These are phyloP conservation scores for Magnaporthales sp. DNA, from an alignment of 2,329 filamentous ascomycete species.

Conservation along the genomic window DNA sequence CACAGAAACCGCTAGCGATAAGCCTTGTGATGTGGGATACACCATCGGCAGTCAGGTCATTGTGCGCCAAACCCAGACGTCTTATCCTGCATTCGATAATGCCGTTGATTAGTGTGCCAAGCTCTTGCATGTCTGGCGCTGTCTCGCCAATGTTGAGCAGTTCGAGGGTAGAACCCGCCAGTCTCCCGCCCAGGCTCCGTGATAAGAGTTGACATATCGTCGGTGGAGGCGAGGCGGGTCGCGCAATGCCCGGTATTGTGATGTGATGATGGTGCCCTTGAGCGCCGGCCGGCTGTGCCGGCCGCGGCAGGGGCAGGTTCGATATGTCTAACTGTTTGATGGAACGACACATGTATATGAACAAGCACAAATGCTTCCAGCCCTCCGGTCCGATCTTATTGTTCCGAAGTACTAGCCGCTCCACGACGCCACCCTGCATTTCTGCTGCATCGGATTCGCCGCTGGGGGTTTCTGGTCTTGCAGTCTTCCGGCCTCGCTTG, in stretches of 20 bases:
- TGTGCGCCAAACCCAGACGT: slow-evolving; percentile 75
- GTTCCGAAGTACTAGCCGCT: slow-evolving; percentile 81
- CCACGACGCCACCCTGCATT: slow-evolving; percentile 63
- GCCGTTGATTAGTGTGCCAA: slow-evolving; percentile 73
- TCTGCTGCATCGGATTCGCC: slow-evolving; percentile 27
- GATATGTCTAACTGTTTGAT: slow-evolving; percentile 82
- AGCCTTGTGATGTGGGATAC: slow-evolving; percentile 70
- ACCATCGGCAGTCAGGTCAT: slow-evolving; percentile 65
- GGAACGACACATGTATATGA: slow-evolving; percentile 82
- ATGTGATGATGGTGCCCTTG: neutral
- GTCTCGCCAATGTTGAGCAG: slow-evolving; percentile 79
- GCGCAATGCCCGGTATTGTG: neutral
- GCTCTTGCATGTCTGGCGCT: slow-evolving; percentile 58
- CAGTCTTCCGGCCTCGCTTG: slow-evolving; percentile 40
- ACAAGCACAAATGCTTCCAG: slow-evolving; percentile 85
- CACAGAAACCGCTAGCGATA: slow-evolving; percentile 66
- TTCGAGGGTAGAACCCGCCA: slow-evolving; percentile 69
- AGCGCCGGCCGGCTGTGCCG: slow-evolving; percentile 6
- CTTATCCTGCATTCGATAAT: slow-evolving; percentile 69
- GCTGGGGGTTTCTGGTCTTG: slow-evolving; percentile 15
- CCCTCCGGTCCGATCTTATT: slow-evolving; percentile 83
- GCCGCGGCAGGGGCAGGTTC: slow-evolving; percentile 57
- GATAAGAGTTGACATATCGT: slow-evolving; percentile 61
- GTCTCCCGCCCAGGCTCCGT: slow-evolving; percentile 66
- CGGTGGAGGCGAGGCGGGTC: slow-evolving; percentile 17